Conservation (phyloP, 169 alveolate genomes). For the Plasmodium falciparum region DNA sequence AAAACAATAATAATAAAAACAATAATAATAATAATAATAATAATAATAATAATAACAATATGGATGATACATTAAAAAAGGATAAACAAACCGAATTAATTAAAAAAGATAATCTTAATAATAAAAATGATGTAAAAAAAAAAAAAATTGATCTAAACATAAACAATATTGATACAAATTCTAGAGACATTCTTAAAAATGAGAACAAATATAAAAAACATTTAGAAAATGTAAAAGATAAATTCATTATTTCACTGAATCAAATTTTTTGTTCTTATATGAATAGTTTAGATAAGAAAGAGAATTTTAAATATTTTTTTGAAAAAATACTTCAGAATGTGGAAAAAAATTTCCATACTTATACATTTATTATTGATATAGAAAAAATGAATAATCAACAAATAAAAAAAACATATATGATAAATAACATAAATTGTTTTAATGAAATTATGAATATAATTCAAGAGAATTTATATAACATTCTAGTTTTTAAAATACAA, state of each 20-base stretch:
- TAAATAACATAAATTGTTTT: slow-evolving; percentile 33
- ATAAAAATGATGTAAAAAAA: not conserved
- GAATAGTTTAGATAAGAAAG: slow-evolving; percentile 15
- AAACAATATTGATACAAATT: not conserved
- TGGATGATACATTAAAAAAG: not conserved
- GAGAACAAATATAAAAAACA: slow-evolving; percentile 27
- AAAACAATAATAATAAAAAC: too few relatives aligned
- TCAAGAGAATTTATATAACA: slow-evolving; percentile 40
- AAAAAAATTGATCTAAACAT: not conserved
- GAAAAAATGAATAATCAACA: slow-evolving; percentile 23
- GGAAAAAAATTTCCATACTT: slow-evolving; percentile 4
- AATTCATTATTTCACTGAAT: not conserved
- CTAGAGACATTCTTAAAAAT: slow-evolving; percentile 35
- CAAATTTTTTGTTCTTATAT: slow-evolving; percentile 24
- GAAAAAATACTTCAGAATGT: slow-evolving; percentile 12
- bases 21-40: too few relatives aligned
- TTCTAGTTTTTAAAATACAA: slow-evolving; percentile 30
- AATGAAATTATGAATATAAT: slow-evolving; percentile 19
- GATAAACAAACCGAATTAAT: not conserved
- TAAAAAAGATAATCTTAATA: not conserved
- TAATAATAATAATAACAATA: not conserved
- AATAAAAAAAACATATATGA: slow-evolving; percentile 16
- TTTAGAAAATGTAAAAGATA: slow-evolving; percentile 28
- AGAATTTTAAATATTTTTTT: slow-evolving; percentile 20
- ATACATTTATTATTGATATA: slow-evolving; percentile 24